A percentile compares a stretch with the other conserved stretches of the same genome.
Conservation (phyloP, 2,329 filamentous ascomycete species). For the Aspergillus hortae region DNA sequence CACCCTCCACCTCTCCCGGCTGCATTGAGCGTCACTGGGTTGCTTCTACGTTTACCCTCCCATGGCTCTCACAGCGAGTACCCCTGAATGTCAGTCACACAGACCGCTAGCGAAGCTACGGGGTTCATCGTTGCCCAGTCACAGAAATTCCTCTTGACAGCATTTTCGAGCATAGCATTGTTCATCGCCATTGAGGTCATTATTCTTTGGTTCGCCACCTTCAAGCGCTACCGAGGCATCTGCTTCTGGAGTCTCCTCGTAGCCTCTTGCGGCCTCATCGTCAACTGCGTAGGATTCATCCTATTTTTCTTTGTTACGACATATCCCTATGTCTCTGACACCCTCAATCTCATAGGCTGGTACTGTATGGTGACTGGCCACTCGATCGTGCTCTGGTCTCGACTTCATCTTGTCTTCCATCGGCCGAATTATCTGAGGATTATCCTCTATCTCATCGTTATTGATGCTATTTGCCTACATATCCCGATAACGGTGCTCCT, state of each 20-base stretch:
- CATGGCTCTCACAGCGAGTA: too few relatives aligned
- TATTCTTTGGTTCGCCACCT: conserved; percentile 31
- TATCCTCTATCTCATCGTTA: conserved; percentile 56
- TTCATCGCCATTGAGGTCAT: conserved; percentile 46
- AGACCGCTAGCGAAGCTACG: too few relatives aligned
- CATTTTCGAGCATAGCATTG: conserved; percentile 33
- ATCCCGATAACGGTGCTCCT: conserved; percentile 52
- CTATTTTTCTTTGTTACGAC: conserved; percentile 31
- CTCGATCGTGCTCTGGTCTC: conserved; percentile 59
- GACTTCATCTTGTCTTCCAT: conserved; percentile 55
- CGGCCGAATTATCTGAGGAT: conserved; percentile 44
- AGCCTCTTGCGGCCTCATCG: conserved; percentile 29
- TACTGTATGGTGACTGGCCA: conserved; percentile 59
- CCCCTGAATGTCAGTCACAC: too few relatives aligned
- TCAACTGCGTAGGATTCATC: conserved; percentile 34
- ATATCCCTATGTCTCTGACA: conserved; percentile 29
- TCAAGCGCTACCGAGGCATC: conserved; percentile 30
- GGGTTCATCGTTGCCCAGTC: too few relatives aligned
- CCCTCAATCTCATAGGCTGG: conserved; percentile 50
- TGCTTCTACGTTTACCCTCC: too few relatives aligned
- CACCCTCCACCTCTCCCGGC: too few relatives aligned
- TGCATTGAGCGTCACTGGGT: too few relatives aligned
- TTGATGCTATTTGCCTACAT: conserved; percentile 52
- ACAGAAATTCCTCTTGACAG: conserved; percentile 17
- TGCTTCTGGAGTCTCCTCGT: conserved; percentile 39